Evolutionary conservation across 192 early-diverging fungal genomes (phyloP), one percentile per base, ranked within the genome.

Genomic region (Nowakowskiella sp.): DNA sequence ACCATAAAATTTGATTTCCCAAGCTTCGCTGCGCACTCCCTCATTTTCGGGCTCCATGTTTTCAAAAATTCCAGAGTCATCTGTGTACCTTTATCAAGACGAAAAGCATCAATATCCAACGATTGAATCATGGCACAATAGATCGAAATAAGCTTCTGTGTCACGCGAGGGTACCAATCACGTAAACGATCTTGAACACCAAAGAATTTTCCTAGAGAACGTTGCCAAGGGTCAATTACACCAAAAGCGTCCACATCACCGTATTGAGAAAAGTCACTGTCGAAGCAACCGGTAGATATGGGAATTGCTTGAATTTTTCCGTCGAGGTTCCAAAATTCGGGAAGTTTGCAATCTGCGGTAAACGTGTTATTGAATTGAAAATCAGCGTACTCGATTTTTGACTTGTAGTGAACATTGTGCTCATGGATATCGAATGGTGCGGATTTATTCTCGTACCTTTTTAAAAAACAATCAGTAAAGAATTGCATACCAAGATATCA

Each of bases 161-260:
- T 8, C 16, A 56, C 26, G 4, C 24, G 49, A 4, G 47, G 47
- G 4, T 2, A 7, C 49, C 48, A 56, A 49, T 56, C 54, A 6
- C 54, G 43, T 7, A 56, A 24, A 30, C 54, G 54, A 24, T 56
- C 54, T 24, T 56, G 54, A 4, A 56, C 53, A 29, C 49, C 48
- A 5, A 4, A 29, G 49, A 56, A 56, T 29, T 56, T 56, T 16
- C 21, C n/a, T 21, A 56, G 22, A 22, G 46, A 49, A 19, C 54
- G 43, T 56, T 6, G 13, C 54, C 54, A 56, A 4, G 2, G 4
- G 4, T 29, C 16, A 2, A 25, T 2, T 22, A 6, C 6, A 6
- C 48, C 54, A 22, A 56, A 56, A 2, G 54, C 54, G 21, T 56
- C 54, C 4, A 56, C 4, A 24, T 56, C 54, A 36, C 54, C 54